Conservation (phyloP, 2,329 filamentous ascomycete species). For the Nigrograna mackinnonii region DNA sequence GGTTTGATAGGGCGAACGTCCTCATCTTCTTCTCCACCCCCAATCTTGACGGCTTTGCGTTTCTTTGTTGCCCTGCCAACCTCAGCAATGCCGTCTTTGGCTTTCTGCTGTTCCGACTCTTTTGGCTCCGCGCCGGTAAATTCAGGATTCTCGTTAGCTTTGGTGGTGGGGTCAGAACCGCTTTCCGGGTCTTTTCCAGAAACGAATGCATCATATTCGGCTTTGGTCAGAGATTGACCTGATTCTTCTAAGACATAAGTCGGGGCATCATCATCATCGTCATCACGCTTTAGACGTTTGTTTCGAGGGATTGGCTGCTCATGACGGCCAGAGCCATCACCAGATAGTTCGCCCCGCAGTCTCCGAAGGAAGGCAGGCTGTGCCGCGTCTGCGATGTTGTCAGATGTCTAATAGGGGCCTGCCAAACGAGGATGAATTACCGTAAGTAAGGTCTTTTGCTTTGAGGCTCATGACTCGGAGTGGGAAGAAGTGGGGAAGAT, state of each 20-base stretch:
- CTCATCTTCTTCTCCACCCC: slow-evolving; percentile 28
- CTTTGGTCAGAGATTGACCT: slow-evolving; percentile 62
- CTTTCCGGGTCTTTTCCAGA: slow-evolving; percentile 24
- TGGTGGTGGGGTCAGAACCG: slow-evolving; percentile 7
- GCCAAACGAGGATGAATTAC: slow-evolving; percentile 2
- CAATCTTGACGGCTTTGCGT: slow-evolving; percentile 40
- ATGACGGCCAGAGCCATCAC: slow-evolving; percentile 50
- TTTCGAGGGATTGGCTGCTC: slow-evolving; percentile 49
- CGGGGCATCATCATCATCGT: slow-evolving; percentile 76
- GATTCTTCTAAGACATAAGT: slow-evolving; percentile 74
- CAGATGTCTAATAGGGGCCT: not conserved
- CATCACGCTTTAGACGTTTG: slow-evolving; percentile 54
- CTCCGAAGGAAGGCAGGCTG: slow-evolving; percentile 52
- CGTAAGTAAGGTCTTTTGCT: slow-evolving; percentile 57
- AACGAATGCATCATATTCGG: slow-evolving; percentile 52
- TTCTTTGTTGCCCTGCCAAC: slow-evolving; percentile 39
- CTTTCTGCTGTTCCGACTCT: slow-evolving; percentile 7
- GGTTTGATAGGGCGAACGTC: slow-evolving; percentile 3
- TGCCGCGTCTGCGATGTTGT: slow-evolving; percentile 50
- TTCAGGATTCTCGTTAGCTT: not conserved
- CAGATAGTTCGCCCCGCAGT: slow-evolving; percentile 57
- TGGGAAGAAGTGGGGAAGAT: too few species aligned
- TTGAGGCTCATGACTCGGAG: slow-evolving; percentile 60
- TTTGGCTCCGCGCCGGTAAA: not conserved
- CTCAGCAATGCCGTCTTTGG: slow-evolving; percentile 35